phyloP scores from a whole-genome alignment of 129 eudicot species.

The Lactuca saligna region DNA sequence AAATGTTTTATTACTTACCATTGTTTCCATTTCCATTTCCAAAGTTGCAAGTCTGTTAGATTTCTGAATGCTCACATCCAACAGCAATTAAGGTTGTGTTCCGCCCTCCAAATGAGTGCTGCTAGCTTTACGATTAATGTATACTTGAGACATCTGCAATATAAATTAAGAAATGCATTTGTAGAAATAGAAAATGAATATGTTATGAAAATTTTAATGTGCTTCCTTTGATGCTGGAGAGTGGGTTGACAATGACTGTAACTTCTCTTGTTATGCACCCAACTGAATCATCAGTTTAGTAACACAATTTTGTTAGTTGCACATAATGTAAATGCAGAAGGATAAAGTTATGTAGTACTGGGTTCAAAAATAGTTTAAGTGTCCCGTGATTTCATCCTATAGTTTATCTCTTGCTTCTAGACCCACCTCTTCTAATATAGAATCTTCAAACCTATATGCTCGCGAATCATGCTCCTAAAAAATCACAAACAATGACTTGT shows the following conservation, averaged over 20 bases:
- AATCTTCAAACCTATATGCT: background rate
- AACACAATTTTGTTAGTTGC: background rate
- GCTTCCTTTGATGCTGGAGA: background rate
- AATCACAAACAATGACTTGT: too few relatives aligned
- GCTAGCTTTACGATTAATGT: background rate
- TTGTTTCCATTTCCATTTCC: too few relatives aligned
- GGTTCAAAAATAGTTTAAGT: too few relatives aligned
- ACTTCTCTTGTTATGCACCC: background rate
- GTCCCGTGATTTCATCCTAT: background rate
- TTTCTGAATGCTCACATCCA: too few relatives aligned
- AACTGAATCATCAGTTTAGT: background rate
- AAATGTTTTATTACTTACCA: background rate
- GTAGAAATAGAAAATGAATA: background rate
- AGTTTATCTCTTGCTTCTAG: background rate
- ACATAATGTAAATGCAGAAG: background rate
- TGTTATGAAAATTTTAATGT: background rate
- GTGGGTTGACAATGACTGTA: background rate
- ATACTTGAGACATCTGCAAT: background rate
- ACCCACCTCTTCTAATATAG: background rate
- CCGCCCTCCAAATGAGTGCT: too few relatives aligned
- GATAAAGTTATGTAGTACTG: background rate
- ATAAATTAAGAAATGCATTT: background rate
- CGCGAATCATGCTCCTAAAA: too few relatives aligned
- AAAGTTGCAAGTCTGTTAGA: too few relatives aligned
- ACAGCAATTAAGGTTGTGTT: too few relatives aligned